Percentiles rank a stretch among this genome's conserved stretches.
Evolutionary conservation across 2,329 filamentous ascomycete species (phyloP).

Genomic region (Fusarium buharicum): DNA sequence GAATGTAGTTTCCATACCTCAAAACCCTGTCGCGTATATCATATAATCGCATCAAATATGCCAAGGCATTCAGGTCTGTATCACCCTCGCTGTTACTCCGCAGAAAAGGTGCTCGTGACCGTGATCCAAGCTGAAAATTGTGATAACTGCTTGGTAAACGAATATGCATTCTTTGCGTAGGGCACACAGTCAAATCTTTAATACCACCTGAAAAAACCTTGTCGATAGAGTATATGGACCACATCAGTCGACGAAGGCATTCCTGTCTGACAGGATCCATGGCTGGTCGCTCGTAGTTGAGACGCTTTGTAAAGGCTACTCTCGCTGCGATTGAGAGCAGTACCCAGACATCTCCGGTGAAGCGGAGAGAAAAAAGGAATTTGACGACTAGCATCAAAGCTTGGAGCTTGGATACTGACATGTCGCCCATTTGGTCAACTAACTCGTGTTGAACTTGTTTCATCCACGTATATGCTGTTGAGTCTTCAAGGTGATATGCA

Average conservation of each 20-base stretch:
- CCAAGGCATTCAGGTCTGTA: constrained; percentile 33
- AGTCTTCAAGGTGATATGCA: background rate
- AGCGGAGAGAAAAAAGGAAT: constrained; percentile 24
- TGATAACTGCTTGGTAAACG: constrained; percentile 41
- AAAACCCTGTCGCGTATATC: constrained; percentile 41
- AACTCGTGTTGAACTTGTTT: constrained; percentile 32
- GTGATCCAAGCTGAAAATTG: constrained; percentile 41
- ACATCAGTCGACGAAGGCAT: constrained; percentile 41
- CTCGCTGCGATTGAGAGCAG: constrained; percentile 40
- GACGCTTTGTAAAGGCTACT: constrained; percentile 41
- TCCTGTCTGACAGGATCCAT: constrained; percentile 40
- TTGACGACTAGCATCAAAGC: constrained; percentile 34
- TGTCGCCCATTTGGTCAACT: constrained; percentile 8
- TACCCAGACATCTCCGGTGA: constrained; percentile 38
- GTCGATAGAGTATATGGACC: constrained; percentile 44
- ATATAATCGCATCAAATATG: constrained; percentile 34
- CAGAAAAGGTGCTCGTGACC: constrained; percentile 33
- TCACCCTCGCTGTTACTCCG: background rate
- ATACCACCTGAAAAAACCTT: constrained; percentile 44
- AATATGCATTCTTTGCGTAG: constrained; percentile 38
- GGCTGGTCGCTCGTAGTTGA: constrained; percentile 41
- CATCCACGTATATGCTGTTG: constrained; percentile 32
- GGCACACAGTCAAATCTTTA: constrained; percentile 46
- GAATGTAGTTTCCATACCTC: background rate
- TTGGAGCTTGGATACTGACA: constrained; percentile 33